These are phyloP conservation scores for Pythium monospermum DNA, from an alignment of 352 stramenopile genomes.

Conservation along the genomic window DNA sequence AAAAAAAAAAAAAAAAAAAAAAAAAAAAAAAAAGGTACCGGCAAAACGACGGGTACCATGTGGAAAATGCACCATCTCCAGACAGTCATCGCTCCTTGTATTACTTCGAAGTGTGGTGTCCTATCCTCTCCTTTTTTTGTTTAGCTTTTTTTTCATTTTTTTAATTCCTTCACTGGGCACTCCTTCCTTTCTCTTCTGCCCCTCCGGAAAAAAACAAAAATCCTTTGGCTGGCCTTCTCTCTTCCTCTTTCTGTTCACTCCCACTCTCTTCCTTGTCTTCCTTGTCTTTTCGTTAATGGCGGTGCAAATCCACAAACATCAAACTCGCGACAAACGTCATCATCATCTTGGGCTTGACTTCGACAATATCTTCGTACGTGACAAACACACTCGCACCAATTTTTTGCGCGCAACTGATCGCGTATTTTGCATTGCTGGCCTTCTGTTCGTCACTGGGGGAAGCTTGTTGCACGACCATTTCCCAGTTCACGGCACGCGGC, in stretches of 20 bases:
- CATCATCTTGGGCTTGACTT: constrained; percentile 93
- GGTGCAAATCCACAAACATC: constrained; percentile 79
- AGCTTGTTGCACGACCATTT: constrained; percentile 70
- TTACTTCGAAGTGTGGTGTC: too few species aligned
- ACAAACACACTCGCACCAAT: constrained; percentile 91
- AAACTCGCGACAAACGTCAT: constrained; percentile 86
- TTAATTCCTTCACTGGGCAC: too few species aligned
- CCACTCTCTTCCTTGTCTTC: not conserved
- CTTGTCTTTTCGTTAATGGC: constrained; percentile 21
- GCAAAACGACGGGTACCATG: too few species aligned
- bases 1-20: too few species aligned
- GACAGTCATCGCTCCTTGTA: too few species aligned
- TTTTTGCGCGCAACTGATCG: constrained; percentile 90
- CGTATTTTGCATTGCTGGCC: constrained; percentile 89
- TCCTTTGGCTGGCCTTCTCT: not conserved
- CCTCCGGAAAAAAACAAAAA: too few species aligned
- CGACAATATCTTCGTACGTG: constrained; percentile 92
- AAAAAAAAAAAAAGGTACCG: too few species aligned
- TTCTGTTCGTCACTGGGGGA: constrained; percentile 75
- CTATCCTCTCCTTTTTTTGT: too few species aligned
- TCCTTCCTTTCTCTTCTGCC: too few species aligned
- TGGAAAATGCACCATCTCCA: too few species aligned
- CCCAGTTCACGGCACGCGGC: constrained; percentile 87
- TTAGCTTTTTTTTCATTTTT: too few species aligned
- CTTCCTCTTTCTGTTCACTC: not conserved